These are phyloP conservation scores for Hericium coralloides DNA, from an alignment of 768 basidiomycete genomes.

Conservation along the genomic window DNA sequence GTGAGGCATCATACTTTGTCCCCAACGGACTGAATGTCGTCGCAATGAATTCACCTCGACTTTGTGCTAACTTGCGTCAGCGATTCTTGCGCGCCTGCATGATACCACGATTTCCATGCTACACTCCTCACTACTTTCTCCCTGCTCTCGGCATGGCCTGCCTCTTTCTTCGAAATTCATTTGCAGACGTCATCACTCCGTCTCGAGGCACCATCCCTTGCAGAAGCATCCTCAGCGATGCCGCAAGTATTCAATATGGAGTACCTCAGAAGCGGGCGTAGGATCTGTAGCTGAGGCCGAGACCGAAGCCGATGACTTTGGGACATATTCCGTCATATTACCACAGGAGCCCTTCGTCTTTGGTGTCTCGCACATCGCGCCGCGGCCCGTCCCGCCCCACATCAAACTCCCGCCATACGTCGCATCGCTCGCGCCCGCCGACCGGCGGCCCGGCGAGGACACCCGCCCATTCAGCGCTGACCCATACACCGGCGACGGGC, in stretches of 20 bases:
- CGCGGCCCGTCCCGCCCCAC: conserved; percentile 42
- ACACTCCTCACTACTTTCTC: neutral
- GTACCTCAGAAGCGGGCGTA: too few species aligned
- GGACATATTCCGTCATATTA: conserved; percentile 50
- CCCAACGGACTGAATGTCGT: too few species aligned
- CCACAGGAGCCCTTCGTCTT: conserved; percentile 59
- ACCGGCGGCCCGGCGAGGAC: neutral
- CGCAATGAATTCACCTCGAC: too few species aligned
- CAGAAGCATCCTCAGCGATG: neutral
- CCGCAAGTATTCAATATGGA: neutral
- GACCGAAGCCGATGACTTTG: conserved; percentile 25
- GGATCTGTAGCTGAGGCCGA: neutral
- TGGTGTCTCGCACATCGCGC: conserved; percentile 54
- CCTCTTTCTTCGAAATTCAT: neutral
- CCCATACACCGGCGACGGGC: conserved; percentile 4
- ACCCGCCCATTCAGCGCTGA: neutral
- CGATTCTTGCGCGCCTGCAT: too few species aligned
- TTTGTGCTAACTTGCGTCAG: too few species aligned
- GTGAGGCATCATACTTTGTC: too few species aligned
- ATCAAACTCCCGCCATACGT: conserved; percentile 52
- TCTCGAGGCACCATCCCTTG: neutral
- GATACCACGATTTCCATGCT: too few species aligned
- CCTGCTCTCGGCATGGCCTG: neutral
- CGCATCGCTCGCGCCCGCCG: neutral
- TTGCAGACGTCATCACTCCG: neutral